phyloP scores from a whole-genome alignment of 805 yeast genomes.

The Sugiyamaella valdiviana region DNA sequence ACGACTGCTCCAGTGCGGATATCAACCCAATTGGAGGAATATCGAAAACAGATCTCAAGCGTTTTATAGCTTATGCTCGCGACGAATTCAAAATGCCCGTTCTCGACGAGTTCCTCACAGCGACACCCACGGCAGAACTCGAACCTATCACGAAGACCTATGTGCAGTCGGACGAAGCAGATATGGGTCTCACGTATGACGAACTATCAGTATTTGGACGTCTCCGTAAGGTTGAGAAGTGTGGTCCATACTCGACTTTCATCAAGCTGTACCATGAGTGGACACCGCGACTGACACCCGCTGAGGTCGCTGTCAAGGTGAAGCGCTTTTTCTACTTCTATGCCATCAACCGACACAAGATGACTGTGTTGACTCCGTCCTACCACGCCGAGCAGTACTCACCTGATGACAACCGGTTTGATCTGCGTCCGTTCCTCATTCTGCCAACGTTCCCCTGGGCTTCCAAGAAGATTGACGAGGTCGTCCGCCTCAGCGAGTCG shows the following conservation, averaged over 20 bases:
- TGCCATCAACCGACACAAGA: constrained; percentile 93
- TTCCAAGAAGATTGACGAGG: constrained; percentile 75
- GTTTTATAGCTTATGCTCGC: constrained; percentile 77
- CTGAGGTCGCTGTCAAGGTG: constrained; percentile 84
- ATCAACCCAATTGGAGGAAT: constrained; percentile 98
- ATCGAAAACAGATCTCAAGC: constrained; percentile 86
- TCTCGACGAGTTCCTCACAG: constrained; percentile 69
- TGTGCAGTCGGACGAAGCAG: constrained; percentile 93
- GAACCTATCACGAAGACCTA: constrained; percentile 92
- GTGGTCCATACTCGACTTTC: constrained; percentile 96
- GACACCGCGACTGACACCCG: constrained; percentile 79
- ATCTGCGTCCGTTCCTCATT: constrained; percentile 90
- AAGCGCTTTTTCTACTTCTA: constrained; percentile 88
- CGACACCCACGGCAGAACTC: constrained; percentile 96
- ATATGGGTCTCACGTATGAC: constrained; percentile 97
- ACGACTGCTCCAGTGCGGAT: constrained; percentile 96
- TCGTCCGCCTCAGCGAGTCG: constrained; percentile 37
- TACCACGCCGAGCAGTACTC: constrained; percentile 98
- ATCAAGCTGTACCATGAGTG: constrained; percentile 84
- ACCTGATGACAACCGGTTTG: constrained; percentile 96
- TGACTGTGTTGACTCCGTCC: constrained; percentile 94
- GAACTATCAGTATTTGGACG: constrained; percentile 88
- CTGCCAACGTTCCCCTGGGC: constrained; percentile 89
- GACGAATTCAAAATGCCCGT: constrained; percentile 67
- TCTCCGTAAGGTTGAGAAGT: constrained; percentile 82